Evolutionary conservation across 352 stramenopile genomes (phyloP), one percentile per base, ranked within the genome.

Genomic region (Globisporangium orthogonon): DNA sequence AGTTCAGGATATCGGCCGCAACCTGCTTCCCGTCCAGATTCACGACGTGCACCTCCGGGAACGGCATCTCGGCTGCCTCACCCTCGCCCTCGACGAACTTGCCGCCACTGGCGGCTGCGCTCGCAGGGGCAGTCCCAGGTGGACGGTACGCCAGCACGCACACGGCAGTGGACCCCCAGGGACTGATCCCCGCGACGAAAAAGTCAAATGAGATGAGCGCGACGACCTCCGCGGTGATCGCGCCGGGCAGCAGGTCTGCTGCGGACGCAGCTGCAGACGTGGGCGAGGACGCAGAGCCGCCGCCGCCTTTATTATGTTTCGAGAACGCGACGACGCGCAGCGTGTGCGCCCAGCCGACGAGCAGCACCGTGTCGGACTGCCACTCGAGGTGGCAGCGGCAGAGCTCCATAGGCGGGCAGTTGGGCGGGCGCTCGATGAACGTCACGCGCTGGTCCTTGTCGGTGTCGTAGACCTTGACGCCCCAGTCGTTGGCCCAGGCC

Each of bases 1-100:
- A 63, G 48, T 87, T 83, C 17, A 94, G 44, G 28, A 91, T 77
- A 56, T 91, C 84, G 1, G 82, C 81, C 18, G 79, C 91, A n/a
- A 98, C 78, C 57, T 86, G 70, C 30, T 87, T 89, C 3, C 94
- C 94, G 56, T 93, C 65, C 0, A 96, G 56, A 30, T 95, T 87
- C 2, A 95, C 91, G 30, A 98, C 81, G 51, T 94, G 84, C 29
- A 94, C 70, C 52, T 94, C 84, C 37, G 84, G 84, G 52, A 87
- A 89, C 14, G 84, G 81, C 66, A 89, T 89, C 57, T 89, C 79
- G 0, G 65, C 76, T 0, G 66, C 72, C 31, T 89, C 79, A 0
- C 78, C 83, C 73, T 93, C 83, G 1, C 83, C 83, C 63, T 87
- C 76, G 31, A 91, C 70, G 7, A 69, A 60, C 33, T 40, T 40